These are phyloP conservation scores for Chrysopogon serrulatus DNA, from an alignment of 176 grass and related monocot genomes.

Conservation along the genomic window DNA sequence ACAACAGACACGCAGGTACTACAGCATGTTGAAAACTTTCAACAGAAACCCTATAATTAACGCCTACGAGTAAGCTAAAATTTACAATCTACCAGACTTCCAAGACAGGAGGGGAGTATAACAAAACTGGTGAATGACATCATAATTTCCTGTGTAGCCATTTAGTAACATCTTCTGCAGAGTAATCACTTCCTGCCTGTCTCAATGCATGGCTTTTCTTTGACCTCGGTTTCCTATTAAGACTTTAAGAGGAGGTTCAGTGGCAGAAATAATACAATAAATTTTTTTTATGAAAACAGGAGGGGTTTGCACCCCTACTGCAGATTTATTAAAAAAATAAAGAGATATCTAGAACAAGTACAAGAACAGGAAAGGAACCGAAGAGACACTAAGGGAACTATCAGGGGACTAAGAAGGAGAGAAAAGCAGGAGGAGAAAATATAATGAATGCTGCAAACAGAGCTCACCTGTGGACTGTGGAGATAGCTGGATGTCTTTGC, in stretches of 20 bases:
- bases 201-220: constrained; percentile 75
- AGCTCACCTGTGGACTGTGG: constrained; percentile 71
- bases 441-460: neutral
- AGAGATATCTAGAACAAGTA: no score
- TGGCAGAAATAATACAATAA: neutral
- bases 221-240: constrained; percentile 87
- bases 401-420: no score
- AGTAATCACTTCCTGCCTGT: constrained; percentile 51
- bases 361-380: no score
- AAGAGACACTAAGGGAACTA: no score
- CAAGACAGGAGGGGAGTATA: neutral
- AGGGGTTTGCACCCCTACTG: no score
- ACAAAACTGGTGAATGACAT: neutral
- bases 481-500: constrained; percentile 98
- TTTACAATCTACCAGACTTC: constrained; percentile 22
- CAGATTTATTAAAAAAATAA: no score
- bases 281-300: no score
- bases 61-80: neutral
- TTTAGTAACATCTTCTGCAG: neutral
- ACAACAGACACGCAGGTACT: neutral
- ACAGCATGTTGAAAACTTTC: neutral
- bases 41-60: neutral
- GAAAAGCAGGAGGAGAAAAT: neutral
- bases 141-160: constrained; percentile 10
- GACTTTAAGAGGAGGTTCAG: neutral